Conservation (phyloP, 208 protist genomes). For the Acanthamoeba lenticulata region DNA sequence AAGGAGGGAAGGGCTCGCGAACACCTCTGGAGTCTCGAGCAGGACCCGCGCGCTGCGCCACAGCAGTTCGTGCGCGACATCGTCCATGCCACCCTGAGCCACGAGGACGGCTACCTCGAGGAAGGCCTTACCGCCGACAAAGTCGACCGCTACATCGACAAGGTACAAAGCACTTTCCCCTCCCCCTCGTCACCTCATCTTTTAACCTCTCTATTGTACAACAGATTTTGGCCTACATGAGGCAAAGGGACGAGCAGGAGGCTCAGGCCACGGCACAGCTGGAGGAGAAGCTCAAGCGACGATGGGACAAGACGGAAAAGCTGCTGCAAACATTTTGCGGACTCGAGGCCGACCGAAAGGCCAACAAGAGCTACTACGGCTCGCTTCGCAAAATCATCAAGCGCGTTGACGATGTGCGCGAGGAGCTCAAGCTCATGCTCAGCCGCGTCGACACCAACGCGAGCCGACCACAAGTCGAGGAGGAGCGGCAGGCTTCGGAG, state of each 20-base stretch:
- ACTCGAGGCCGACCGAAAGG: background rate
- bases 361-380: background rate
- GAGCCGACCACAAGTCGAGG: background rate
- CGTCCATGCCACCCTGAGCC: background rate
- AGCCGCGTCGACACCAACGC: background rate
- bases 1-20: background rate
- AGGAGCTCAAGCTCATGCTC: background rate
- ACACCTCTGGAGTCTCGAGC: background rate
- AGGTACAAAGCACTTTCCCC: background rate
- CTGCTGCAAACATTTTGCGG: background rate
- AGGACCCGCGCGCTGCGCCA: background rate
- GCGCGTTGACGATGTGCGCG: background rate
- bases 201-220: background rate
- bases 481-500: background rate
- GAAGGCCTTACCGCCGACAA: background rate
- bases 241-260: background rate
- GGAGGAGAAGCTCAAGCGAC: conserved; percentile 4
- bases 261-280: background rate
- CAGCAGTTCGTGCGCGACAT: background rate
- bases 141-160: background rate
- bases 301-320: background rate
- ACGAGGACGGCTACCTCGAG: background rate
- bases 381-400: background rate
- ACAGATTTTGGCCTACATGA: background rate
- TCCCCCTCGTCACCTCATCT: no score